A percentile compares a stretch with the other conserved stretches of the same genome.
Conservation (phyloP, 306 rosid species). For the Luffa aegyptiaca region DNA sequence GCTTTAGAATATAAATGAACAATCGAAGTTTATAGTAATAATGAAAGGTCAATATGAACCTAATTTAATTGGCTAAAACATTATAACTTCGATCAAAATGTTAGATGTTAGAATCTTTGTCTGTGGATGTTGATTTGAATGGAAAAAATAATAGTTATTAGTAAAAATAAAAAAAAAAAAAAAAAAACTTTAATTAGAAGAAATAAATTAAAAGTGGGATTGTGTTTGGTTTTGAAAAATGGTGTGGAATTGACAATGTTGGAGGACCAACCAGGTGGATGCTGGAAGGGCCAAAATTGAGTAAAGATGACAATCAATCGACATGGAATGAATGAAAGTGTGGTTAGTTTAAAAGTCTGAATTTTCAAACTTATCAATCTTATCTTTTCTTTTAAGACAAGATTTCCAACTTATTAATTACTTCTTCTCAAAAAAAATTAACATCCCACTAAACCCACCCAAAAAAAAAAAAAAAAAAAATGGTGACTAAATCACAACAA, state of each 20-base stretch:
- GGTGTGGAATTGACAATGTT: neutral
- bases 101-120: too few relatives aligned
- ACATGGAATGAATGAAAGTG: neutral
- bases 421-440: neutral
- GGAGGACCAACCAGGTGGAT: neutral
- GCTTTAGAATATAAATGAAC: too few relatives aligned
- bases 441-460: constrained; percentile 4
- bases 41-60: too few relatives aligned
- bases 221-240: neutral
- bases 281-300: neutral
- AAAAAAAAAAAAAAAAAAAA: too few relatives aligned
- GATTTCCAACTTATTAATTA: neutral
- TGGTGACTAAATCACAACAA: too few relatives aligned
- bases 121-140: too few relatives aligned
- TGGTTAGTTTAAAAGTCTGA: neutral
- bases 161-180: too few relatives aligned
- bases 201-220: neutral
- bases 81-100: too few relatives aligned
- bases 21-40: too few relatives aligned
- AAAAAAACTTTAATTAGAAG: too few relatives aligned
- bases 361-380: neutral
- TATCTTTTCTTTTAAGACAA: constrained; percentile 3
- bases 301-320: neutral
- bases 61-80: too few relatives aligned
- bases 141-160: too few relatives aligned